phyloP scores from a whole-genome alignment of 1,284 basidiomycete genomes.

The Fomitopsis palustris region DNA sequence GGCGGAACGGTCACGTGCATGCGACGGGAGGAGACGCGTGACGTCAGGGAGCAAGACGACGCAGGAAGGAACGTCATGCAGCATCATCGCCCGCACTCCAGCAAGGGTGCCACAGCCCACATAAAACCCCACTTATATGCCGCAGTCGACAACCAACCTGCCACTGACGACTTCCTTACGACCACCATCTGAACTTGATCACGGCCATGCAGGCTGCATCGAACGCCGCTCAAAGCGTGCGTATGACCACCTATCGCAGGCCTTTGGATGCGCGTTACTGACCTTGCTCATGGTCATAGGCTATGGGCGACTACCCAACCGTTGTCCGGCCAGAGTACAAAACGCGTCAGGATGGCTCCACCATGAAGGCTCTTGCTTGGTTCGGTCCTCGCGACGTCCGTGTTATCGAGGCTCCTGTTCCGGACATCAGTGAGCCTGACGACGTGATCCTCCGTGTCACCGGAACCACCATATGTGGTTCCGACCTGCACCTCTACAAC shows the following conservation, averaged over 20 bases:
- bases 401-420: slow-evolving; percentile 58
- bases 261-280: not conserved
- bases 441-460: slow-evolving; percentile 70
- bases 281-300: slow-evolving; percentile 6
- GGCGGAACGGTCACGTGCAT: not conserved
- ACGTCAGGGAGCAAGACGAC: slow-evolving; percentile 3
- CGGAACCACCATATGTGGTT: slow-evolving; percentile 68
- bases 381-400: slow-evolving; percentile 53
- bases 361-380: slow-evolving; percentile 72
- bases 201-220: slow-evolving; percentile 32
- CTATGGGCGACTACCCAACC: slow-evolving; percentile 41
- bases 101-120: not conserved
- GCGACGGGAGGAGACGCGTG: slow-evolving; percentile 5
- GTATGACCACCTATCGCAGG: slow-evolving; percentile 6
- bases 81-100: not conserved
- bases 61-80: slow-evolving; percentile 7
- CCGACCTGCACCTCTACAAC: slow-evolving; percentile 67
- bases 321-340: slow-evolving; percentile 47
- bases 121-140: not conserved
- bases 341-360: slow-evolving; percentile 43
- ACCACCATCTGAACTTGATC: not conserved
- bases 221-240: slow-evolving; percentile 33
- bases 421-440: slow-evolving; percentile 64
- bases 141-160: not conserved
- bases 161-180: not conserved